Conservation (phyloP, 106 monocot genomes). For the Acorus gramineus region DNA sequence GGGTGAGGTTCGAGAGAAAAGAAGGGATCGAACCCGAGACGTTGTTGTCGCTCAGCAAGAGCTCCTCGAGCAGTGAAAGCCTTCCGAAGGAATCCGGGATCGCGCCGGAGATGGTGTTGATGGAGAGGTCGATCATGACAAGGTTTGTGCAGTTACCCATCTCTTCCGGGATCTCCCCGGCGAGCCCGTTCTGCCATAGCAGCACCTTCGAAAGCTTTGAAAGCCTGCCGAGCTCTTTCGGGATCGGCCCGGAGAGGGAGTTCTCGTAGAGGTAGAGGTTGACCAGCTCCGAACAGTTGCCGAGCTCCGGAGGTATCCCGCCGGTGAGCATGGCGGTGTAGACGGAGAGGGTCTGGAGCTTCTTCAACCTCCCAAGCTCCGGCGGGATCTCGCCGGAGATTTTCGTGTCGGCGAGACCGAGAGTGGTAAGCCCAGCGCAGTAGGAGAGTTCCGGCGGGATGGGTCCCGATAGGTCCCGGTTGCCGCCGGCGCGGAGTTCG, state of each 20-base stretch:
- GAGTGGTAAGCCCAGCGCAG: constrained; percentile 46
- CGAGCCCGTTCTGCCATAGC: constrained; percentile 80
- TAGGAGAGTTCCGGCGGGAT: constrained; percentile 55
- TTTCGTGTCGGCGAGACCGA: constrained; percentile 80
- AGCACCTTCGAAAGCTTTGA: constrained; percentile 53
- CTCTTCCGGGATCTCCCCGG: constrained; percentile 52
- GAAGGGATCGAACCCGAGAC: constrained; percentile 78
- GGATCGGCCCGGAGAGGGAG: constrained; percentile 55
- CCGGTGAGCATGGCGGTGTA: constrained; percentile 82
- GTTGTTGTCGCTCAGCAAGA: constrained; percentile 93
- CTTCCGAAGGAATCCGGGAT: constrained; percentile 52
- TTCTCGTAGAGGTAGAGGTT: constrained; percentile 88
- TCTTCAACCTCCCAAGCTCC: constrained; percentile 41
- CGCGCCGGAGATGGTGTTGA: constrained; percentile 85
- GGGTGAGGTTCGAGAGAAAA: constrained; percentile 44
- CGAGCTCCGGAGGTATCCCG: constrained; percentile 71
- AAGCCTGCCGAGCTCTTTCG: constrained; percentile 54
- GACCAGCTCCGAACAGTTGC: constrained; percentile 51
- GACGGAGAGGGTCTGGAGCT: constrained; percentile 62
- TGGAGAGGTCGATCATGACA: constrained; percentile 69
- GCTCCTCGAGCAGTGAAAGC: constrained; percentile 42
- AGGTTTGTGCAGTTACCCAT: constrained; percentile 61
- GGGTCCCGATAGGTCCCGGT: constrained; percentile 57
- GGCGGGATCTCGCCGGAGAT: constrained; percentile 70
- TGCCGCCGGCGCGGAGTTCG: constrained; percentile 67